phyloP scores from a whole-genome alignment of 345 rosid genomes.

The Hypericum perforatum region DNA sequence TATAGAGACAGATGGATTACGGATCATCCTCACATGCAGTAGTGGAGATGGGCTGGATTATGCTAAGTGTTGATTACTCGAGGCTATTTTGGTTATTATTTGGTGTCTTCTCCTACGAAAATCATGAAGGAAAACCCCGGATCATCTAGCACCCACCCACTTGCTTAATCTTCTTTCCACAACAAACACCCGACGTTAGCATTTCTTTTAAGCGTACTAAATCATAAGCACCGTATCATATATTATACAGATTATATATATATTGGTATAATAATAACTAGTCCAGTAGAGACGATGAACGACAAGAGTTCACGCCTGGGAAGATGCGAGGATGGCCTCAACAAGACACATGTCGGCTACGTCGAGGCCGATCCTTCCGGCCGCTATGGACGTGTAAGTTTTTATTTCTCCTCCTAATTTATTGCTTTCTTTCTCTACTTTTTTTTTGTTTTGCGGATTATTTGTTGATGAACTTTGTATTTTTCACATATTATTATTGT shows the following conservation, averaged over 20 bases:
- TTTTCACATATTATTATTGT: too few species aligned
- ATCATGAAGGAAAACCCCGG: constrained; percentile 84
- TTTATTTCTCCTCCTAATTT: not conserved
- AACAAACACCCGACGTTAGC: too few species aligned
- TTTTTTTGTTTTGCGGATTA: not conserved
- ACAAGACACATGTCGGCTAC: constrained; percentile 8
- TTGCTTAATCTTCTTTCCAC: not conserved
- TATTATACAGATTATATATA: too few species aligned
- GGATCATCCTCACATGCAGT: constrained; percentile 24
- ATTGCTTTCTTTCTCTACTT: not conserved
- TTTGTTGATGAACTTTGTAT: not conserved
- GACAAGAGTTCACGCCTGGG: too few species aligned
- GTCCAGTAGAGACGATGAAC: too few species aligned
- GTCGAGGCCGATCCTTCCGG: constrained; percentile 36
- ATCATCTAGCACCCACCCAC: constrained; percentile 37
- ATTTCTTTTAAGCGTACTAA: too few species aligned
- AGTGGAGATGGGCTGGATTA: constrained; percentile 61
- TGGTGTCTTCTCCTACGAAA: constrained; percentile 73
- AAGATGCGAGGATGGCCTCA: not conserved
- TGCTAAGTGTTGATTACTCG: constrained; percentile 64
- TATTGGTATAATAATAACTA: too few species aligned
- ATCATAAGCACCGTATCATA: too few species aligned
- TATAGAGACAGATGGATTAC: constrained; percentile 45
- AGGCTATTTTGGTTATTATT: constrained; percentile 68
- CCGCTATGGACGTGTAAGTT: constrained; percentile 47